Evolutionary conservation across 257 asterid species (phyloP).

Genomic region (Petrea volubilis): DNA sequence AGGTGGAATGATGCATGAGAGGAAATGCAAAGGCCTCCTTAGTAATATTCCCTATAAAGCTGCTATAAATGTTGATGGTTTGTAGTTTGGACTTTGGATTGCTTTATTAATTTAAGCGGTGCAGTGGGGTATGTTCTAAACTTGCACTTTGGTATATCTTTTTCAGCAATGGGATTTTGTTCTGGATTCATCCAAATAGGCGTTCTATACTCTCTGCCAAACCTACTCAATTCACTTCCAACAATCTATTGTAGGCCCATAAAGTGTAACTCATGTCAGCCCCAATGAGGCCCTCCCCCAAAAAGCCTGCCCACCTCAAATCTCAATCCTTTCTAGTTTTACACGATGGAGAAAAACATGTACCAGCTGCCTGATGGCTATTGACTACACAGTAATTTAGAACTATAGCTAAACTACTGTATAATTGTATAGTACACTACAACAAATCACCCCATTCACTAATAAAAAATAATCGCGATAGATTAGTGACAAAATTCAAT

Average conservation of each 20-base stretch:
- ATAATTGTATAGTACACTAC: too few relatives aligned
- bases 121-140: conserved; percentile 46
- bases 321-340: background rate
- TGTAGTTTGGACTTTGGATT: too few relatives aligned
- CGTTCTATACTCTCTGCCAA: conserved; percentile 51
- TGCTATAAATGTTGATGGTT: too few relatives aligned
- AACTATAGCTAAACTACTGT: background rate
- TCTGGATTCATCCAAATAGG: conserved; percentile 52
- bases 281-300: conserved; percentile 1
- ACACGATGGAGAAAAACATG: background rate
- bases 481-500: too few relatives aligned
- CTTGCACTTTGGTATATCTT: conserved; percentile 48
- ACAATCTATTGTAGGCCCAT: conserved; percentile 45
- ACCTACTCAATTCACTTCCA: conserved; percentile 33
- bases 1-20: conserved; percentile 17
- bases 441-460: too few relatives aligned
- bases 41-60: conserved; percentile 43
- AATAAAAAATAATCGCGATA: too few relatives aligned
- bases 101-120: conserved; percentile 32
- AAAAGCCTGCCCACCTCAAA: conserved; percentile 12
- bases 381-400: background rate
- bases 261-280: conserved; percentile 31
- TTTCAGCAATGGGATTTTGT: conserved; percentile 46
- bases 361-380: too few relatives aligned
- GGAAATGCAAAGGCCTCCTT: conserved; percentile 27